Evolutionary conservation across 768 basidiomycete genomes (phyloP).

Genomic region (Arthromyces matolae): DNA sequence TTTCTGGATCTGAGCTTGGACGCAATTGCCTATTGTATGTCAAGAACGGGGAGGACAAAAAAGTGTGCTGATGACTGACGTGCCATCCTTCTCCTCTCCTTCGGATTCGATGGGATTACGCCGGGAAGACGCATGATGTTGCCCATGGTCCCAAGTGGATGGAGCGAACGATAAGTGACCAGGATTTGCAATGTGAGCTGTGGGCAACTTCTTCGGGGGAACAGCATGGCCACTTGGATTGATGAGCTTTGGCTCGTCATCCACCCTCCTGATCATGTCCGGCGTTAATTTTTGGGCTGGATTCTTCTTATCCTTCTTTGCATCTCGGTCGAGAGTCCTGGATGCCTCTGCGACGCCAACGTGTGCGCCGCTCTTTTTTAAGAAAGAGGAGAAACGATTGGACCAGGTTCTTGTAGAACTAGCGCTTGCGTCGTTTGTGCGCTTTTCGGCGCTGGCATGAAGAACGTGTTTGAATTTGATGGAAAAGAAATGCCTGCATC

Average conservation of each 20-base stretch:
- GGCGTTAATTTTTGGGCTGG: slow-evolving; percentile 44
- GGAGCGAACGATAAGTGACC: slow-evolving; percentile 22
- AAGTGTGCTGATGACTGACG: slow-evolving; percentile 1
- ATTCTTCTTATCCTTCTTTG: slow-evolving; percentile 18
- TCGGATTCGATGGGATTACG: slow-evolving; percentile 6
- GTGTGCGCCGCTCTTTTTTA: slow-evolving; percentile 24
- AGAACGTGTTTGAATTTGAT: slow-evolving; percentile 49
- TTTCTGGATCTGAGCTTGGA: slow-evolving; percentile 36
- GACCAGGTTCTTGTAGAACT: no score
- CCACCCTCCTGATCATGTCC: slow-evolving; percentile 77
- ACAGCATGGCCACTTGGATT: slow-evolving; percentile 66
- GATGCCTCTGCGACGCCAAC: slow-evolving; percentile 24
- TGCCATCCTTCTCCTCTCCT: background rate
- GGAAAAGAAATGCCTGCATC: slow-evolving; percentile 61
- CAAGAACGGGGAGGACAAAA: background rate
- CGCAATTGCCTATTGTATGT: slow-evolving; percentile 18
- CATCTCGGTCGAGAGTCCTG: slow-evolving; percentile 7
- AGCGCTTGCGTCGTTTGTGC: slow-evolving; percentile 5
- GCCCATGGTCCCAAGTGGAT: slow-evolving; percentile 2
- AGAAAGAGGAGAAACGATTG: slow-evolving; percentile 28
- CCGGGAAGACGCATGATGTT: background rate
- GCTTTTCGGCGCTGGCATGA: slow-evolving; percentile 8
- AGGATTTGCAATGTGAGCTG: slow-evolving; percentile 9
- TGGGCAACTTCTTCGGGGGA: slow-evolving; percentile 21
- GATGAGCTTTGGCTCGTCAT: slow-evolving; percentile 62